A percentile compares a stretch with the other conserved stretches of the same genome.
Conservation (phyloP, 1,139 yeast genomes). For the Diutina pseudorugosa region DNA sequence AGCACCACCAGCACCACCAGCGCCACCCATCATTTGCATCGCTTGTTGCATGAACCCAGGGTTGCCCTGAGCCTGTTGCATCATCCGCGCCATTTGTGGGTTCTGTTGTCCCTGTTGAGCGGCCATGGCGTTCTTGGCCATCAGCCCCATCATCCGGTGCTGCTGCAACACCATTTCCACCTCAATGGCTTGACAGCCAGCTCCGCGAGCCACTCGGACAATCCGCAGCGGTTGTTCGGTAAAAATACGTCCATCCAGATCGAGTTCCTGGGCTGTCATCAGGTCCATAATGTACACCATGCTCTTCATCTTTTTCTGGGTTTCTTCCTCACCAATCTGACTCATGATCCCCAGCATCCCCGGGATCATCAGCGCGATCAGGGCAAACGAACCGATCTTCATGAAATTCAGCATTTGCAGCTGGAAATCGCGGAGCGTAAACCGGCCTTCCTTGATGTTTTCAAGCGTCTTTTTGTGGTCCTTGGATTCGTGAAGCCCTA, state of each 20-base stretch:
- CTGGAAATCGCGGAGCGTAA: slow-evolving; percentile 83
- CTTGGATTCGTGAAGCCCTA: slow-evolving; percentile 61
- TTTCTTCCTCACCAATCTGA: slow-evolving; percentile 86
- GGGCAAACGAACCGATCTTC: slow-evolving; percentile 93
- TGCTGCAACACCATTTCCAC: slow-evolving; percentile 89
- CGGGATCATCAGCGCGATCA: slow-evolving; percentile 92
- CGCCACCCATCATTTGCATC: slow-evolving; percentile 32
- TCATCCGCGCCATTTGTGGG: slow-evolving; percentile 16
- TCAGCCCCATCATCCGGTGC: slow-evolving; percentile 87
- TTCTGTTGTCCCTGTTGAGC: background rate
- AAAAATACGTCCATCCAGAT: slow-evolving; percentile 79
- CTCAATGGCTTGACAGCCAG: slow-evolving; percentile 87
- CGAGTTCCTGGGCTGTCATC: slow-evolving; percentile 87
- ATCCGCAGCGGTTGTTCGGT: slow-evolving; percentile 75
- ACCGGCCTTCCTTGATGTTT: slow-evolving; percentile 89
- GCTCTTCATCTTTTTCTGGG: slow-evolving; percentile 66
- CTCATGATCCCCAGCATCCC: slow-evolving; percentile 79
- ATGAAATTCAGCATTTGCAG: slow-evolving; percentile 90
- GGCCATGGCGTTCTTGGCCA: slow-evolving; percentile 45
- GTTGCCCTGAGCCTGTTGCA: slow-evolving; percentile 38
- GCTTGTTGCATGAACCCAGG: slow-evolving; percentile 46
- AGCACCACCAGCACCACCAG: slow-evolving; percentile 21
- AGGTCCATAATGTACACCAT: slow-evolving; percentile 94
- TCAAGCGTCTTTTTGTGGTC: slow-evolving; percentile 80
- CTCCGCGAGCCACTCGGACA: slow-evolving; percentile 88